Evolutionary conservation across 1,284 basidiomycete species (phyloP), one percentile per base, ranked within the genome.

Genomic region (Microstroma glucosiphilum): DNA sequence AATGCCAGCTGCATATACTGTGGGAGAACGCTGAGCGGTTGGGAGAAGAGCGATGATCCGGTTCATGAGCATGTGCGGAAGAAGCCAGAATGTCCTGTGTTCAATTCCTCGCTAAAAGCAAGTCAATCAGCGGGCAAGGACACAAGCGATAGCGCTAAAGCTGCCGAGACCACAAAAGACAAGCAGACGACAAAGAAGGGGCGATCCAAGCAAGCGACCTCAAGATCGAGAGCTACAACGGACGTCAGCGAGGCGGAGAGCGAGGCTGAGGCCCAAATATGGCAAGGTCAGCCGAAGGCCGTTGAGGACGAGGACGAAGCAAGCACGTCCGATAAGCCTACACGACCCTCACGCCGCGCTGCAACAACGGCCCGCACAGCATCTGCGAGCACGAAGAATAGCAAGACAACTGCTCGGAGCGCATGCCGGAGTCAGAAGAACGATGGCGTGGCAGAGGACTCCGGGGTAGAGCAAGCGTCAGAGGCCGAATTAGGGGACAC

Each of bases 21-120:
- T 62, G 59, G 60, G 23, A 71, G 70, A 25, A 61, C 67, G 19
- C 64, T 80, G 7, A 72, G 72, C 6, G 78, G 78, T 1, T 80
- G 78, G 78, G 76, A 78, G 53, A 75, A 76, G 63, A 64, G 63
- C 15, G 78, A 80, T 57, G 76, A 80, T 60, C 77, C 78, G 1
- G 59, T 69, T 67, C 63, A 78, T 58, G 78, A 80, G 59, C 78
- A 80, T 58, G 60, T 68, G 46, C 64, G 70, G 43, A 66, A 78
- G 12, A 58, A 65, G 42, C 78, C 76, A 1, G 63, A 71, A 6
- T 80, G 78, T 60, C 71, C 74, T 15, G 76, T 77, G 56, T 80
- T 79, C 67, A 76, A 73, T 42, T 71, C 67, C 53, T 58, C 65
- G 30, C 56, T 55, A 7, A 66, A 42, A 30, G 30, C 30, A 37